These are phyloP conservation scores for Theobroma cacao DNA, from an alignment of 345 rosid genomes.

Conservation along the genomic window DNA sequence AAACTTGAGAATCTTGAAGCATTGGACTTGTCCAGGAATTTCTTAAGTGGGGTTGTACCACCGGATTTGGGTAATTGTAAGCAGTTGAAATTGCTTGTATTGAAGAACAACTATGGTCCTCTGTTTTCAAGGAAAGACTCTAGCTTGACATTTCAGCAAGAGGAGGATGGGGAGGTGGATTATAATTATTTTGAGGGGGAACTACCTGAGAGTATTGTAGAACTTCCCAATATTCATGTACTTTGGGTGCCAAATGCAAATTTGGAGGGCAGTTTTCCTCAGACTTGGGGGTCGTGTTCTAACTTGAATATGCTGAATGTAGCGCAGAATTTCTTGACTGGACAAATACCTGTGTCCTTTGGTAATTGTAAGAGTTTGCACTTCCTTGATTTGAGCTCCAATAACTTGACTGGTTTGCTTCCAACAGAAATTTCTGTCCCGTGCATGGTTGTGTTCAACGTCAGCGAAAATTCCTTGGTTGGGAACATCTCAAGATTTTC, in stretches of 20 bases:
- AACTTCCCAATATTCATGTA: neutral
- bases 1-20: slow-evolving; percentile 6
- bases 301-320: neutral
- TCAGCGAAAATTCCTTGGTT: neutral
- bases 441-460: neutral
- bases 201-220: neutral
- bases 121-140: slow-evolving; percentile 23
- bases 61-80: neutral
- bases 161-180: slow-evolving; percentile 20
- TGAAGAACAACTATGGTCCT: slow-evolving; percentile 16
- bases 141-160: slow-evolving; percentile 17
- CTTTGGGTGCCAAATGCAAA: slow-evolving; percentile 7
- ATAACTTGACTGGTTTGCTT: neutral
- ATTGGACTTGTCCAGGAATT: slow-evolving; percentile 5
- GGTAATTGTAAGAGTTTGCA: neutral
- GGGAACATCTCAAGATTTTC: slow-evolving; percentile 4
- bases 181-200: neutral
- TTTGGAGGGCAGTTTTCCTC: neutral
- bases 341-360: neutral
- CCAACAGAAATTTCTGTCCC: neutral
- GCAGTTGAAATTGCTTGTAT: slow-evolving; percentile 2
- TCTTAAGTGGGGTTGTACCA: neutral
- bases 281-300: neutral
- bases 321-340: neutral
- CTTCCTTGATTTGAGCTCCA: slow-evolving; percentile 10